These are phyloP conservation scores for Acanthamoeba castellanii DNA, from an alignment of 208 protist species.

Conservation along the genomic window DNA sequence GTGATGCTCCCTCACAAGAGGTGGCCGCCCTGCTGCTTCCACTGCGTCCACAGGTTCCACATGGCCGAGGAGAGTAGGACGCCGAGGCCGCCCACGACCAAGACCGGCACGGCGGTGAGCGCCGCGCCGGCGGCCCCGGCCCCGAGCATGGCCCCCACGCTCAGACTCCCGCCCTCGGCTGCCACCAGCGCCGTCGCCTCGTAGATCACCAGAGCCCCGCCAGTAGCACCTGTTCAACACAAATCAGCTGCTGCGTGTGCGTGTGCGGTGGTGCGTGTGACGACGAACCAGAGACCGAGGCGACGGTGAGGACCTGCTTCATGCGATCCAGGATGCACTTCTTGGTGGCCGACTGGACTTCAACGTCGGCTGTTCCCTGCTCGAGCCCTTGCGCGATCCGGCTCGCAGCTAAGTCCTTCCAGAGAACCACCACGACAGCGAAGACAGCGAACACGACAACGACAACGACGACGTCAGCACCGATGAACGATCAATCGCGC, in stretches of 20 bases:
- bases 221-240: conserved; percentile 29
- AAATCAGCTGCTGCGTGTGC: neutral
- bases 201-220: conserved; percentile 54
- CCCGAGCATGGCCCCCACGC: conserved; percentile 12
- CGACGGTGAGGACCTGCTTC: conserved; percentile 32
- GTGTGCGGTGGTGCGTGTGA: neutral
- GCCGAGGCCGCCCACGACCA: conserved; percentile 49
- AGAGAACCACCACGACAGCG: neutral
- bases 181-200: conserved; percentile 38
- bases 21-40: neutral
- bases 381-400: conserved; percentile 36
- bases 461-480: neutral
- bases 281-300: conserved; percentile 39
- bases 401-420: conserved; percentile 32
- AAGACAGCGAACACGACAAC: neutral
- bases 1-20: neutral
- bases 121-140: conserved; percentile 10
- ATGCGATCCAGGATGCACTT: conserved; percentile 3
- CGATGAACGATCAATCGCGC: neutral
- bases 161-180: conserved; percentile 44
- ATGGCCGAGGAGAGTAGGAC: conserved; percentile 59
- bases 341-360: conserved; percentile 50
- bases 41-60: conserved; percentile 51
- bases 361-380: neutral
- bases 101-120: conserved; percentile 48